A percentile compares a stretch with the other conserved stretches of the same genome.
phyloP scores from a whole-genome alignment of 208 protist species.

The Zelonia costaricensis region DNA sequence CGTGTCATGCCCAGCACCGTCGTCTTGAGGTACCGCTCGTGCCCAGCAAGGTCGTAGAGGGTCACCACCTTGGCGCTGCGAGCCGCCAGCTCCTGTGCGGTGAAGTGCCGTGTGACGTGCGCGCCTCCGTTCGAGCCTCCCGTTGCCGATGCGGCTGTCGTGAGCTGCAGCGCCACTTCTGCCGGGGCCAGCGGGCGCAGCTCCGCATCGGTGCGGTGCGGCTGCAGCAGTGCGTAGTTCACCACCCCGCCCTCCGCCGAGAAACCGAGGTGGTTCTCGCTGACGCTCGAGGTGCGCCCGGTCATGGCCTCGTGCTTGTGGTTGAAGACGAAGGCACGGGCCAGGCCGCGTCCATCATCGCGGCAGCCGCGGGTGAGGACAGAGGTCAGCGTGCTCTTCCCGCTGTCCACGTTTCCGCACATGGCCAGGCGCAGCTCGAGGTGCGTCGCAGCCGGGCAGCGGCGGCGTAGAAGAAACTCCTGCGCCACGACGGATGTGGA shows the following conservation, averaged over 20 bases:
- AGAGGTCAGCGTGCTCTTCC: slow-evolving; percentile 92
- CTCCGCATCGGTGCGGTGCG: slow-evolving; percentile 11
- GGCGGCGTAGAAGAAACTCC: slow-evolving; percentile 76
- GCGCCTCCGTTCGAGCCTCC: not conserved
- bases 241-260: slow-evolving; percentile 90
- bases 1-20: slow-evolving; percentile 98
- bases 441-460: slow-evolving; percentile 38
- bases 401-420: slow-evolving; percentile 94
- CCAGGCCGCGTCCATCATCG: slow-evolving; percentile 89
- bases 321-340: slow-evolving; percentile 90
- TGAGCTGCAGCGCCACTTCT: slow-evolving; percentile 12
- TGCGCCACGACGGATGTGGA: slow-evolving; percentile 39
- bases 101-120: slow-evolving; percentile 36
- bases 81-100: slow-evolving; percentile 75
- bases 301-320: slow-evolving; percentile 96
- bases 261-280: slow-evolving; percentile 96
- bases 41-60: slow-evolving; percentile 97
- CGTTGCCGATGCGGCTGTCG: not conserved
- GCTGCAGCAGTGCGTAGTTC: slow-evolving; percentile 68
- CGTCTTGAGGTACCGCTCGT: slow-evolving; percentile 98
- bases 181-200: slow-evolving; percentile 14
- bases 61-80: slow-evolving; percentile 94
- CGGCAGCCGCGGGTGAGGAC: slow-evolving; percentile 90
- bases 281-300: slow-evolving; percentile 95
- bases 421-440: slow-evolving; percentile 90